phyloP scores from a whole-genome alignment of 176 grass and related monocot species.

The Phoenix roebelenii region DNA sequence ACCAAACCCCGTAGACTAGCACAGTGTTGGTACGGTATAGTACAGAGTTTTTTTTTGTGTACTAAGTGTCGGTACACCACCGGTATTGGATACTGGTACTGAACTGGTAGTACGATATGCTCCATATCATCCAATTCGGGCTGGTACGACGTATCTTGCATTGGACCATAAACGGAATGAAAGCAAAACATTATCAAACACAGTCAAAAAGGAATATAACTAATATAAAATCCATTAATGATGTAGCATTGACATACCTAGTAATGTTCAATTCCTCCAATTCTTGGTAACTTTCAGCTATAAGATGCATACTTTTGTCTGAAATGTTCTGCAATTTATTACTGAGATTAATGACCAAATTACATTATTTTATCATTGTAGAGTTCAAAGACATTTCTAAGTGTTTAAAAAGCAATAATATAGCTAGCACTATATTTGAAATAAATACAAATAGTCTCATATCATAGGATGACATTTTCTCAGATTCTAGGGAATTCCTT shows the following conservation, averaged over 20 bases:
- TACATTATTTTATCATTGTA: neutral
- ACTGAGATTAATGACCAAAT: neutral
- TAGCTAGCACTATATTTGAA: neutral
- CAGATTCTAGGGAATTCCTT: no score
- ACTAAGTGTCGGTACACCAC: no score
- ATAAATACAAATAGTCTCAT: neutral
- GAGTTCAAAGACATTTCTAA: neutral
- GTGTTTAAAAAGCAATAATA: no score
- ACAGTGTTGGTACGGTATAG: no score
- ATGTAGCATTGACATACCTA: slow-evolving; percentile 32
- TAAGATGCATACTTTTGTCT: slow-evolving; percentile 44
- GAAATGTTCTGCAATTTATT: slow-evolving; percentile 57
- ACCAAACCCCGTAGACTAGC: no score
- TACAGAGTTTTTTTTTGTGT: no score
- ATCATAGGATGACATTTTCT: no score
- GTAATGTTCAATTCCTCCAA: slow-evolving; percentile 80
- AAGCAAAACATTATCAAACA: neutral
- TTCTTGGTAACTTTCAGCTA: slow-evolving; percentile 54
- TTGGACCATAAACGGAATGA: no score
- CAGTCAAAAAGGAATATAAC: neutral
- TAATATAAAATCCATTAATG: neutral
- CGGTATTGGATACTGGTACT: no score
- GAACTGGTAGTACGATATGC: no score
- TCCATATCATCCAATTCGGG: no score
- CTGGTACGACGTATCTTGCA: no score